Evolutionary conservation across 1,284 basidiomycete genomes (phyloP).

Genomic region (Cutaneotrichosporon arboriforme): DNA sequence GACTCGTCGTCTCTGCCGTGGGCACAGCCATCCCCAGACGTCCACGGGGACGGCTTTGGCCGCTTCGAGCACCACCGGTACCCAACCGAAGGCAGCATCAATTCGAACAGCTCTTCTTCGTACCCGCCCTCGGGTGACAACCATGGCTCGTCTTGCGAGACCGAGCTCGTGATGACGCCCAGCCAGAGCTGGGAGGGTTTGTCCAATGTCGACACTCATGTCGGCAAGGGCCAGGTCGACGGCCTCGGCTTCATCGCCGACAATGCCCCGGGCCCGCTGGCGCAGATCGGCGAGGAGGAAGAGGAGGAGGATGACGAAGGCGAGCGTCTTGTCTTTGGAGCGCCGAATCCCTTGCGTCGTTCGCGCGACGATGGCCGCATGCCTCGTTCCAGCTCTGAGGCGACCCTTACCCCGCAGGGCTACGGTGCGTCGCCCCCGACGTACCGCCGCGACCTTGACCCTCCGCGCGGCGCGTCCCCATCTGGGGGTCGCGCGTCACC

Average conservation of each 20-base stretch:
- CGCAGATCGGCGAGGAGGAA: conserved; percentile 40
- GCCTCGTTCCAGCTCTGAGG: conserved; percentile 15
- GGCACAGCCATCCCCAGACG: neutral
- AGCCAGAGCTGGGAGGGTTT: conserved; percentile 41
- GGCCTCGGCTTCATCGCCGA: neutral
- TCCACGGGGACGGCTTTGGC: neutral
- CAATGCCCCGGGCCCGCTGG: conserved; percentile 12
- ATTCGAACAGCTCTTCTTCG: conserved; percentile 25
- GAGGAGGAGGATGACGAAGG: conserved; percentile 21
- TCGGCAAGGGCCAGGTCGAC: neutral
- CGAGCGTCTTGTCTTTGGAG: conserved; percentile 21
- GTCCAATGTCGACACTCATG: neutral
- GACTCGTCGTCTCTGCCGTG: conserved; percentile 1
- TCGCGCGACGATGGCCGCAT: neutral
- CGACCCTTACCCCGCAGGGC: conserved; percentile 4
- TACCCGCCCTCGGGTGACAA: conserved; percentile 16
- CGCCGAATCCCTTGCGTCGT: neutral
- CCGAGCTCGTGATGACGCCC: conserved; percentile 44
- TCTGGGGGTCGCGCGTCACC: neutral
- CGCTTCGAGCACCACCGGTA: conserved; percentile 17
- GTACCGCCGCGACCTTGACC: conserved; percentile 5
- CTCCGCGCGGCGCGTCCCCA: conserved; percentile 2
- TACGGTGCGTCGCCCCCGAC: neutral
- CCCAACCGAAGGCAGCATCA: conserved; percentile 33
- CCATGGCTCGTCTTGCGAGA: conserved; percentile 23